These are phyloP conservation scores for Abelmoschus esculentus DNA, from an alignment of 345 rosid species.

Conservation along the genomic window DNA sequence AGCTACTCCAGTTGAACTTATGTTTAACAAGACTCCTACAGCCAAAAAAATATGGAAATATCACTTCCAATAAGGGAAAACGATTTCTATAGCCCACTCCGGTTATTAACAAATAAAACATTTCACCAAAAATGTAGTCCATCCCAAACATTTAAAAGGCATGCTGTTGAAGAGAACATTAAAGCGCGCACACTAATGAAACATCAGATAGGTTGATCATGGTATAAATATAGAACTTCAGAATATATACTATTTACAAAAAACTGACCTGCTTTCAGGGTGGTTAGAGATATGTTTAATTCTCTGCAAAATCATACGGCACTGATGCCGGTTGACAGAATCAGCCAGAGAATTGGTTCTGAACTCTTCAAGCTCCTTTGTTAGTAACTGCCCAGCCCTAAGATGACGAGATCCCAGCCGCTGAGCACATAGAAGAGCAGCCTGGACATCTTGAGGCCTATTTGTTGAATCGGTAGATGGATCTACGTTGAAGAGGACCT, in stretches of 20 bases:
- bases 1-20: conserved; percentile 2
- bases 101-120: not conserved
- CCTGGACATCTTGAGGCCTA: conserved; percentile 92
- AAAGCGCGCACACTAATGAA: not conserved
- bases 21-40: not conserved
- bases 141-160: not conserved
- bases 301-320: conserved; percentile 87
- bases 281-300: conserved; percentile 65
- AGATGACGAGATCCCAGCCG: conserved; percentile 81
- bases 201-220: not conserved
- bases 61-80: not conserved
- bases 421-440: conserved; percentile 83
- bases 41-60: conserved; percentile 3
- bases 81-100: not conserved
- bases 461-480: conserved; percentile 69
- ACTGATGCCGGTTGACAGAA: conserved; percentile 90
- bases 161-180: not conserved
- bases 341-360: conserved; percentile 70
- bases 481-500: conserved; percentile 78
- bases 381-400: conserved; percentile 73
- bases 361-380: conserved; percentile 92
- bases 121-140: not conserved
- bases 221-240: not conserved
- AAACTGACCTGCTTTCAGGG: conserved; percentile 64
- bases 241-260: not conserved